Evolutionary conservation across 768 basidiomycete species (phyloP), one percentile per base, ranked within the genome.

Genomic region (Tricholoma hemisulphureum): DNA sequence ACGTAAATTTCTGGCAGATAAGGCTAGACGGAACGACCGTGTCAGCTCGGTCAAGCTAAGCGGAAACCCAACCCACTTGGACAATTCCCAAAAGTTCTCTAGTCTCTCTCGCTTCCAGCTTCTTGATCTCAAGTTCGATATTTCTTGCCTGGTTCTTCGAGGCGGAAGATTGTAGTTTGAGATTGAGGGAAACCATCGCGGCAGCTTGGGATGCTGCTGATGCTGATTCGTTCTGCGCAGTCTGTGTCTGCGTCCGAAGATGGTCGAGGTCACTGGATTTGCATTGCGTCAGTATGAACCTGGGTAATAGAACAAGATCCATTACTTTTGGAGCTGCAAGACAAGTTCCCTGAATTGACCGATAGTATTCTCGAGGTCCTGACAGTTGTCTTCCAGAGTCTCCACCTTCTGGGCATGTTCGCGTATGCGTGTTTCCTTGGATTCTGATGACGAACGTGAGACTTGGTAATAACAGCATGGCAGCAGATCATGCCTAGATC

Each of bases 271-370:
- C 95, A 59, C 93, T 96, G 63, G n/a, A 57, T 13, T 41, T 57
- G 26, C 39, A 54, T 24, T 55, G 54, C 56, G 29, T 37, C 8
- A 49, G 48, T 28, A 18, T 48, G 49, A 37, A 37, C 26, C 48
- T 23, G 16, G 39, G 10, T 49, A 29, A 53, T 53, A 46, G 24
- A 16, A 21, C 37, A 58, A n/a, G 58, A n/a, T 29, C 51, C 59
- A 62, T 67, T 53, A 95, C 95, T 74, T 81, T 72, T 97, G 95
- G 6, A 98, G 74, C 58, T 87, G 85, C 32, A 88, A 57, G 31
- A 98, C 97, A 4, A 97, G 82, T 34, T 98, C 96, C 45, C 97
- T 80, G 83, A 99, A 99, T 65, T 97, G 95, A 5, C 73, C 71
- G 60, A 98, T 95, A 0, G 97, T 98, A 41, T 73, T 77, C 63